Conservation (phyloP, 208 protist species). For the Leishmania aethiopica region DNA sequence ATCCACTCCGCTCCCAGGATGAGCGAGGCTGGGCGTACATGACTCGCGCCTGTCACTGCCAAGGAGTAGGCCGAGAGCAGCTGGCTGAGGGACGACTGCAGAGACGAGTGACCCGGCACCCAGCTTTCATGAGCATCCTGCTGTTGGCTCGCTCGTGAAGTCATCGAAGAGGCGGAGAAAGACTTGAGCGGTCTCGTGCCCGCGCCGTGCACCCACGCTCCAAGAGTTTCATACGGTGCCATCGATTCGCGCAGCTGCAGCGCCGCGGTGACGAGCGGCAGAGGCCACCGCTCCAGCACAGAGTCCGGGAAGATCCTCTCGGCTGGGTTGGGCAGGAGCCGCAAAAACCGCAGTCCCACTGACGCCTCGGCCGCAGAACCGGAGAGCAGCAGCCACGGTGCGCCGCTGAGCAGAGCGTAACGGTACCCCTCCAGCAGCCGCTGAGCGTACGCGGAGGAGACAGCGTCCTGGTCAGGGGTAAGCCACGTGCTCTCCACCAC, state of each 20-base stretch:
- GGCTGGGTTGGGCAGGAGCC: conserved; percentile 10
- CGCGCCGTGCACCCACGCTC: conserved; percentile 25
- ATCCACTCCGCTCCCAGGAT: conserved; percentile 27
- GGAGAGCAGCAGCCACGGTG: conserved; percentile 66
- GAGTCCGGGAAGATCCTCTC: conserved; percentile 18
- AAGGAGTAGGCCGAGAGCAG: conserved; percentile 19
- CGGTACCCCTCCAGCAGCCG: conserved; percentile 52
- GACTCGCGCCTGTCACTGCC: background rate
- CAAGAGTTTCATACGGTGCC: conserved; percentile 10
- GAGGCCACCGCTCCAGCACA: conserved; percentile 8
- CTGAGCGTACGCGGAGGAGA: conserved; percentile 37
- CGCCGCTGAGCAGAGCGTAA: conserved; percentile 56
- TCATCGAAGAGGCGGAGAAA: background rate
- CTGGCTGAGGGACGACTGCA: conserved; percentile 16
- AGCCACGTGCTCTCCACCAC: conserved; percentile 40
- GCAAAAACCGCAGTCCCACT: conserved; percentile 32
- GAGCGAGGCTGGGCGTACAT: conserved; percentile 11
- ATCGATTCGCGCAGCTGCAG: conserved; percentile 23
- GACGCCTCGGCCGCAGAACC: conserved; percentile 29
- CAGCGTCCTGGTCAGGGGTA: conserved; percentile 19
- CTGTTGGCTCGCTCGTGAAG: background rate
- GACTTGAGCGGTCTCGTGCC: conserved; percentile 6
- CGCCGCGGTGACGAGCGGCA: background rate
- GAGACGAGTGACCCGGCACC: background rate
- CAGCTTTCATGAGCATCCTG: background rate